phyloP scores from a whole-genome alignment of 176 grass and related monocot species.

The Lolium perenne region DNA sequence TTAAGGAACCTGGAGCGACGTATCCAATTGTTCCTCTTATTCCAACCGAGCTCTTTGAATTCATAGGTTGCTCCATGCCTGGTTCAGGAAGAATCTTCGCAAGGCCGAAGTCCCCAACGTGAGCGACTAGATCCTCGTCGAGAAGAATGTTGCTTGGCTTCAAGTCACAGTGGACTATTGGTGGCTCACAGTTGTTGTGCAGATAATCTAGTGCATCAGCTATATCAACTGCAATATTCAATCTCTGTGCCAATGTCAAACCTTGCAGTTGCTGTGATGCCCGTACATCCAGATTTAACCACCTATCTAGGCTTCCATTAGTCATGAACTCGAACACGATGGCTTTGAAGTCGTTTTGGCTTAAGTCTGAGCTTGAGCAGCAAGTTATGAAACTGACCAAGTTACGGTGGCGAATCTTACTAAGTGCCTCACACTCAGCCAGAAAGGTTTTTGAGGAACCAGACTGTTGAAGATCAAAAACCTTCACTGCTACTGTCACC shows the following conservation, averaged over 20 bases:
- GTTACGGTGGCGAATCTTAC: constrained; percentile 45
- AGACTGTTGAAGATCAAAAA: constrained; percentile 46
- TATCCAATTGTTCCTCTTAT: not conserved
- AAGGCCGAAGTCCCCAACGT: not conserved
- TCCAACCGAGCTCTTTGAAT: not conserved
- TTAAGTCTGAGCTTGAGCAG: not conserved
- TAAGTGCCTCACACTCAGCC: constrained; percentile 46
- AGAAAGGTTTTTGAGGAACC: constrained; percentile 47
- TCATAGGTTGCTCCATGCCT: not conserved
- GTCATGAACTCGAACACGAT: constrained; percentile 1
- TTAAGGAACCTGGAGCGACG: not conserved
- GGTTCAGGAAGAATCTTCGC: not conserved
- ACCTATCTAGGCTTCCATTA: not conserved
- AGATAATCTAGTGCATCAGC: not conserved
- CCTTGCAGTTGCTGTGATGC: not conserved
- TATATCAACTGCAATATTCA: not conserved
- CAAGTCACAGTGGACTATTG: not conserved
- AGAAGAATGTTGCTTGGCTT: constrained; percentile 4
- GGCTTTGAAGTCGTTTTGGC: not conserved
- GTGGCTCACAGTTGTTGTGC: not conserved
- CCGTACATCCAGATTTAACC: not conserved
- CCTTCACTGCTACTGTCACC: constrained; percentile 46
- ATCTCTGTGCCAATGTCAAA: not conserved
- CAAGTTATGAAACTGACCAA: not conserved
- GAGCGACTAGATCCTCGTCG: not conserved